phyloP scores from a whole-genome alignment of 495 filamentous ascomycete species.

The Aspergillus ostianus region DNA sequence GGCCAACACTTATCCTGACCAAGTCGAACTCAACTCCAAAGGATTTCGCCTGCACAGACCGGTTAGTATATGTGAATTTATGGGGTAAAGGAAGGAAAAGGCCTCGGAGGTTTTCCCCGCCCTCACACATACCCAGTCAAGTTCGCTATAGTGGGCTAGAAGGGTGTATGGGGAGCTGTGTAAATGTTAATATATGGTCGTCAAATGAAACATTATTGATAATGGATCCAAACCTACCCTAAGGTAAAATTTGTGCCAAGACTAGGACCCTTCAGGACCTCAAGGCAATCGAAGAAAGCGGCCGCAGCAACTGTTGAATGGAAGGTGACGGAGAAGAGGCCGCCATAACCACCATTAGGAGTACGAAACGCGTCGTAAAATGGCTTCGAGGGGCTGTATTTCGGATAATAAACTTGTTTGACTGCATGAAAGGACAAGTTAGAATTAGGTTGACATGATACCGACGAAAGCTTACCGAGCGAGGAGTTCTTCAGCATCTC shows the following conservation, averaged over 20 bases:
- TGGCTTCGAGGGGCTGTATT: conserved; percentile 62
- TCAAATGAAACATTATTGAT: neutral
- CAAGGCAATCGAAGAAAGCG: conserved; percentile 80
- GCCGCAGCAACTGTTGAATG: conserved; percentile 65
- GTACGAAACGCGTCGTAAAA: conserved; percentile 79
- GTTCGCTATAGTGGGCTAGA: conserved; percentile 86
- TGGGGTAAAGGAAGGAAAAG: conserved; percentile 5
- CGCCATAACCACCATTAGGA: conserved; percentile 82
- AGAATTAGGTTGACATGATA: neutral
- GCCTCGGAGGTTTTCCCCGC: neutral
- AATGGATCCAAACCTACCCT: conserved; percentile 37
- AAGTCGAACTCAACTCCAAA: conserved; percentile 77
- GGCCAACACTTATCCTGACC: conserved; percentile 83
- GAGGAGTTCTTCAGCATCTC: conserved; percentile 59
- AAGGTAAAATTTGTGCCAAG: conserved; percentile 97
- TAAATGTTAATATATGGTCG: neutral
- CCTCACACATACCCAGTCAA: conserved; percentile 70
- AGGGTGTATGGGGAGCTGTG: conserved; percentile 80
- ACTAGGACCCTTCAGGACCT: conserved; percentile 90
- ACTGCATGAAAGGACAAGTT: conserved; percentile 42
- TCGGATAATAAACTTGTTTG: conserved; percentile 84
- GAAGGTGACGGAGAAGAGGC: conserved; percentile 82
- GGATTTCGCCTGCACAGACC: conserved; percentile 54
- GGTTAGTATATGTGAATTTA: conserved; percentile 10
- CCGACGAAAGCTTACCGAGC: conserved; percentile 36